Evolutionary conservation across 2,329 filamentous ascomycete species (phyloP).

Genomic region (Fusarium kyushuense): DNA sequence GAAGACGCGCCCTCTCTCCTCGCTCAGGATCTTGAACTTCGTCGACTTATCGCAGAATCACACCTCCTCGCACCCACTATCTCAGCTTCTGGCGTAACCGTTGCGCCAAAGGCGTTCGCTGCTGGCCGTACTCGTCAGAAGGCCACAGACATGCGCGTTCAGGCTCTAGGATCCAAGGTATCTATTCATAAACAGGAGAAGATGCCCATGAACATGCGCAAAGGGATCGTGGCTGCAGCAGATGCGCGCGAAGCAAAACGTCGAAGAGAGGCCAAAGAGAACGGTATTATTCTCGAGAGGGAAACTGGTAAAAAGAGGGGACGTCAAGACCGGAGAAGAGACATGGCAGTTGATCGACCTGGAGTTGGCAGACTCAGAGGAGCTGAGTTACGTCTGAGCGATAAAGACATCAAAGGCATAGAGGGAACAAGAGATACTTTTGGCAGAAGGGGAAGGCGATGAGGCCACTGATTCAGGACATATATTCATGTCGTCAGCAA

Average conservation of each 20-base stretch:
- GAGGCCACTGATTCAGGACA: neutral
- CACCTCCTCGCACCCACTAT: constrained; percentile 76
- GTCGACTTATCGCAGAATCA: constrained; percentile 90
- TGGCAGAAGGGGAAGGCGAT: constrained; percentile 54
- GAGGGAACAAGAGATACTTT: constrained; percentile 64
- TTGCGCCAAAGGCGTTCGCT: constrained; percentile 58
- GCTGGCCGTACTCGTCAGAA: constrained; percentile 81
- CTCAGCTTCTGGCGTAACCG: constrained; percentile 55
- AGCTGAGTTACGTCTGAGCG: constrained; percentile 82
- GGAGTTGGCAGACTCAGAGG: constrained; percentile 83
- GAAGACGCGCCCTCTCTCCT: constrained; percentile 77
- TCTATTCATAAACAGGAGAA: constrained; percentile 82
- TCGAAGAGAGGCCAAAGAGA: constrained; percentile 84
- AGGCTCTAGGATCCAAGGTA: constrained; percentile 80
- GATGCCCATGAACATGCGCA: constrained; percentile 89
- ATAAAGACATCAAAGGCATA: constrained; percentile 79
- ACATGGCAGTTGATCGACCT: constrained; percentile 78
- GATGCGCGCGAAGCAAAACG: constrained; percentile 75
- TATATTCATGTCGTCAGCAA: too few species aligned
- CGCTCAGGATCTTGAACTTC: constrained; percentile 91
- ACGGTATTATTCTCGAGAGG: constrained; percentile 87
- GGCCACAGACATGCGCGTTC: constrained; percentile 85
- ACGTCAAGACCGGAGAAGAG: constrained; percentile 59
- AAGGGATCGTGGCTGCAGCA: constrained; percentile 82
- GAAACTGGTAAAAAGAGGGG: constrained; percentile 55